Percentiles rank a stretch among this genome's conserved stretches.
Evolutionary conservation across 2,329 filamentous ascomycete genomes (phyloP).

Genomic region (Cladobotryum mycophilum): DNA sequence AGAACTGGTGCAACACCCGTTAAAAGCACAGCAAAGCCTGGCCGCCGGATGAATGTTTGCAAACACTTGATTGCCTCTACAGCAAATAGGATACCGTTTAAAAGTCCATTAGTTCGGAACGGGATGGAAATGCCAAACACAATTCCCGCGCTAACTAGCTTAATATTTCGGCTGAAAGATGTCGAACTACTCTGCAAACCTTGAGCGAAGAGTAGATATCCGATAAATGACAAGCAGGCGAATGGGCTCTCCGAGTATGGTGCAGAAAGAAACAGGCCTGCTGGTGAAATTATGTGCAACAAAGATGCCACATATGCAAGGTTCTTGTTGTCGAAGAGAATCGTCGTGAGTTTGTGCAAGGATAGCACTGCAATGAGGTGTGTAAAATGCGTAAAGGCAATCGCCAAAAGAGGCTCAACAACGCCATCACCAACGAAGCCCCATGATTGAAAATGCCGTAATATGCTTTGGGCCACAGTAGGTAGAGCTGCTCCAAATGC

Average conservation of each 20-base stretch:
- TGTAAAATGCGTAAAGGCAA: slow-evolving; percentile 62
- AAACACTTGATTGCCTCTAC: slow-evolving; percentile 46
- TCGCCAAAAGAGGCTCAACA: slow-evolving; percentile 48
- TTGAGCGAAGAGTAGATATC: slow-evolving; percentile 62
- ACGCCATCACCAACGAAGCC: slow-evolving; percentile 15
- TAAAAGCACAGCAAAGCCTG: slow-evolving; percentile 36
- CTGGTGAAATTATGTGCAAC: slow-evolving; percentile 79
- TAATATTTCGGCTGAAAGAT: slow-evolving; percentile 35
- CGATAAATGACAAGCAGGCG: slow-evolving; percentile 68
- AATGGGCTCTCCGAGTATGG: slow-evolving; percentile 80
- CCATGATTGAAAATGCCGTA: slow-evolving; percentile 21
- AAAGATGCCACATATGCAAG: slow-evolving; percentile 62
- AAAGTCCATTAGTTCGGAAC: slow-evolving; percentile 78
- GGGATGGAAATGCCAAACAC: slow-evolving; percentile 66
- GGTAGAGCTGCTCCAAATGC: slow-evolving; percentile 59
- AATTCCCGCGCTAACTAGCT: slow-evolving; percentile 56
- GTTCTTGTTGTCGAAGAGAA: slow-evolving; percentile 45
- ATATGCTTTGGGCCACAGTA: slow-evolving; percentile 31
- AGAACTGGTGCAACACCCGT: slow-evolving; percentile 53
- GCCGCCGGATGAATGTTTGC: slow-evolving; percentile 18
- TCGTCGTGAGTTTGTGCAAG: slow-evolving; percentile 59
- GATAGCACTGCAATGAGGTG: slow-evolving; percentile 71
- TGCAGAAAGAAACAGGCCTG: slow-evolving; percentile 81
- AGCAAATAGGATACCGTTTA: slow-evolving; percentile 73
- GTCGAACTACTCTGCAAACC: slow-evolving; percentile 25